Evolutionary conservation across 441 rosid species (phyloP).

Genomic region (Syzygium syzygioides): DNA sequence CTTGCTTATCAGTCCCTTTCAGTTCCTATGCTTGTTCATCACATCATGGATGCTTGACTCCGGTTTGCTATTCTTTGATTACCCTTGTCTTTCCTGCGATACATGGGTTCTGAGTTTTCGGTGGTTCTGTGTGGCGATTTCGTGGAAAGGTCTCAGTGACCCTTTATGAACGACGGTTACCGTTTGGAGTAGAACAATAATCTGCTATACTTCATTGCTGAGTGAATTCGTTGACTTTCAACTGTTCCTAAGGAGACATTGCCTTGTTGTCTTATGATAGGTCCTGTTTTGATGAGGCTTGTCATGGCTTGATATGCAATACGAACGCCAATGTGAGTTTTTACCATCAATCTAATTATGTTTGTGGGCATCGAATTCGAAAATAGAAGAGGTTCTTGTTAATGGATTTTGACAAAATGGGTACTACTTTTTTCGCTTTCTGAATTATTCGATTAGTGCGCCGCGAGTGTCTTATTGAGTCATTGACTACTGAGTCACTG

Average conservation of each 20-base stretch:
- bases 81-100: not conserved
- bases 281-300: not conserved
- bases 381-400: not conserved
- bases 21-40: not conserved
- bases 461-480: not conserved
- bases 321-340: not conserved
- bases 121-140: not conserved
- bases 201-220: not conserved
- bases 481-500: too few relatives aligned
- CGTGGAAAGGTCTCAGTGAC: not conserved
- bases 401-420: not conserved
- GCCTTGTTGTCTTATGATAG: not conserved
- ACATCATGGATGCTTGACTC: not conserved
- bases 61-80: not conserved
- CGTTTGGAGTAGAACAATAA: too few relatives aligned
- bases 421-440: not conserved
- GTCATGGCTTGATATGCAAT: not conserved
- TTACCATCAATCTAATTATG: not conserved
- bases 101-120: not conserved
- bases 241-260: not conserved
- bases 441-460: not conserved
- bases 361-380: not conserved
- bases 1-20: not conserved
- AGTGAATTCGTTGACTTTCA: not conserved
- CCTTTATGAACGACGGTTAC: not conserved